Conservation (phyloP, 768 basidiomycete species). For the Lactifluus rugatus region DNA sequence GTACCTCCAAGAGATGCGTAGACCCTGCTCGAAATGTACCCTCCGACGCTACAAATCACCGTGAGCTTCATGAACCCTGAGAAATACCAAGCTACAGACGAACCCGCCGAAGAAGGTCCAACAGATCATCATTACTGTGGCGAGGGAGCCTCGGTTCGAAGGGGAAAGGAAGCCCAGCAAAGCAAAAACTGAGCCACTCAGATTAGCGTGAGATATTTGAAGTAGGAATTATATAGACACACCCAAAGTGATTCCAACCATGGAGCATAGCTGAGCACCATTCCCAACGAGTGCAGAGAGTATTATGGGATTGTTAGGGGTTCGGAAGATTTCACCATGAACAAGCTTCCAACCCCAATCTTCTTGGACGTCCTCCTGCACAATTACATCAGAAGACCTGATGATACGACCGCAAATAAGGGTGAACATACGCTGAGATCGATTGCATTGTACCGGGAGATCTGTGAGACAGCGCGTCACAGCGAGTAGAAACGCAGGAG, state of each 20-base stretch:
- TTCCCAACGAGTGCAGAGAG: constrained; percentile 87
- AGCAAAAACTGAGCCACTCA: constrained; percentile 61
- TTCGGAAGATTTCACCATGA: constrained; percentile 91
- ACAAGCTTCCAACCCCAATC: constrained; percentile 99
- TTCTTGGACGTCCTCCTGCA: constrained; percentile 91
- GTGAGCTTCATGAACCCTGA: constrained; percentile 6
- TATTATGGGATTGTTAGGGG: constrained; percentile 65
- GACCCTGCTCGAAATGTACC: constrained; percentile 78
- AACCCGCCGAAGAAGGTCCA: constrained; percentile 91
- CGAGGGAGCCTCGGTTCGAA: constrained; percentile 88
- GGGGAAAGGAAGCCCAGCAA: constrained; percentile 90
- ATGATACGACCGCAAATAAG: neutral
- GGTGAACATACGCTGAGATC: constrained; percentile 65
- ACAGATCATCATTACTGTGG: constrained; percentile 88
- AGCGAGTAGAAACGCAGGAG: neutral
- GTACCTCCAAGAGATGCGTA: constrained; percentile 74
- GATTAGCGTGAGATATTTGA: neutral
- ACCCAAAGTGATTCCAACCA: constrained; percentile 86
- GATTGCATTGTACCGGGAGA: constrained; percentile 89
- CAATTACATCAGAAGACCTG: neutral
- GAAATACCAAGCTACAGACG: constrained; percentile 19
- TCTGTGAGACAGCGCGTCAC: constrained; percentile 32
- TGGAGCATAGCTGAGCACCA: constrained; percentile 74
- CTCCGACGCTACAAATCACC: constrained; percentile 57
- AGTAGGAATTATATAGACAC: constrained; percentile 7